These are phyloP conservation scores for Pinus albicaulis DNA, from an alignment of 75 land plant genomes.

Conservation along the genomic window DNA sequence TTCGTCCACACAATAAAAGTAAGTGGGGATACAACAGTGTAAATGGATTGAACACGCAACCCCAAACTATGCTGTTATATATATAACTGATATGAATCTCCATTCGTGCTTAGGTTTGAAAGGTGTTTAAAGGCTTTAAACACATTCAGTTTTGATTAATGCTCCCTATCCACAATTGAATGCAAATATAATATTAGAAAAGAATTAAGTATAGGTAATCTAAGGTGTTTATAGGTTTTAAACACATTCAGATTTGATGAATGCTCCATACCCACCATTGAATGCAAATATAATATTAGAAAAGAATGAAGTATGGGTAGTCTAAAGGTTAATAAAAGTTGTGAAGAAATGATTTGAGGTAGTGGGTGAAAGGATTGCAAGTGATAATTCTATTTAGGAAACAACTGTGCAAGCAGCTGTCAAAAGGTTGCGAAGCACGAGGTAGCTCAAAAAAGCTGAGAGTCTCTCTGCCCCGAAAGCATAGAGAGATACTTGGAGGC, in stretches of 20 bases:
- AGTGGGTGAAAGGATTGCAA: not conserved
- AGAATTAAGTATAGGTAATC: not conserved
- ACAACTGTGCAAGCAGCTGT: conserved; percentile 4
- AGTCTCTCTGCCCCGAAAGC: not conserved
- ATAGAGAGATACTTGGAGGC: not conserved
- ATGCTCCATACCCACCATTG: not conserved
- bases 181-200: not conserved
- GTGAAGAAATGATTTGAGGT: conserved; percentile 8
- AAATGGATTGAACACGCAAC: not conserved
- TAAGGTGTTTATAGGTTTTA: not conserved
- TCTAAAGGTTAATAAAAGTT: not conserved
- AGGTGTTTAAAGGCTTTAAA: not conserved
- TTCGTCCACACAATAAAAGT: too few species aligned
- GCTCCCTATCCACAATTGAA: not conserved
- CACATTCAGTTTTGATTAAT: too few species aligned
- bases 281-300: not conserved
- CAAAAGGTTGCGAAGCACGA: not conserved
- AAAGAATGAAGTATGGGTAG: not conserved
- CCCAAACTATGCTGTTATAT: too few species aligned
- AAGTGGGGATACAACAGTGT: not conserved
- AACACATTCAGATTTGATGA: too few species aligned
- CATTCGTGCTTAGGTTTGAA: not conserved
- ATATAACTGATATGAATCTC: too few species aligned
- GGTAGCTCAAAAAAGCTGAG: not conserved
- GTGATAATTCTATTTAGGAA: not conserved